Percentiles rank a stretch among this genome's conserved stretches.
phyloP scores from a whole-genome alignment of 345 rosid genomes.

The Pseudoturritis turrita region DNA sequence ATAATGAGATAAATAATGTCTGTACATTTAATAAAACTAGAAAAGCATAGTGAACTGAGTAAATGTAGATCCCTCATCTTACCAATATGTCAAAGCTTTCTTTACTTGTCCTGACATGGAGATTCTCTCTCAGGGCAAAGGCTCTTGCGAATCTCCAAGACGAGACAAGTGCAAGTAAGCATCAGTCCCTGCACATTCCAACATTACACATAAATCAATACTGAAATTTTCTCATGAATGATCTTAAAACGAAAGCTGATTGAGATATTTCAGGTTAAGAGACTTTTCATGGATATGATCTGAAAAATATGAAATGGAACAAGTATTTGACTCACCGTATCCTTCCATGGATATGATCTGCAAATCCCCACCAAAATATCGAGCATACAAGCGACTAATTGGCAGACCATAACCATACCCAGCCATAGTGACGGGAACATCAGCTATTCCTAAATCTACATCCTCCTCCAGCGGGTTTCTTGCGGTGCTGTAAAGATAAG shows the following conservation, averaged over 20 bases:
- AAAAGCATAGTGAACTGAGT: background rate
- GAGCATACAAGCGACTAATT: conserved; percentile 91
- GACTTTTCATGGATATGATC: conserved; percentile 60
- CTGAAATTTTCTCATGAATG: background rate
- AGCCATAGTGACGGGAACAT: conserved; percentile 75
- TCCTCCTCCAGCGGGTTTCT: conserved; percentile 78
- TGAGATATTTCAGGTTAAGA: background rate
- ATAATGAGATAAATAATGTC: conserved; percentile 17
- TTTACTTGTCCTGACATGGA: conserved; percentile 5
- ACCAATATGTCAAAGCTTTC: conserved; percentile 23
- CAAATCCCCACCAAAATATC: conserved; percentile 95
- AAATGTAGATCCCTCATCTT: conserved; percentile 16
- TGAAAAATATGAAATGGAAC: conserved; percentile 36
- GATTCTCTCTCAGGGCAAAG: conserved; percentile 49
- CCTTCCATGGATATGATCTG: conserved; percentile 98
- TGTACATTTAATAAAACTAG: conserved; percentile 15
- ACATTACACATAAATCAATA: background rate
- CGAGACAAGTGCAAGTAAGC: conserved; percentile 61
- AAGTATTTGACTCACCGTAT: conserved; percentile 64
- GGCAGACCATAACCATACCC: conserved; percentile 97
- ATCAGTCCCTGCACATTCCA: conserved; percentile 62
- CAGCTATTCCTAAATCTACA: conserved; percentile 55
- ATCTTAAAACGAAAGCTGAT: background rate
- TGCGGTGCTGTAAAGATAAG: conserved; percentile 94
- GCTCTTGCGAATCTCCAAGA: conserved; percentile 63